phyloP scores from a whole-genome alignment of 2,329 filamentous ascomycete genomes.

The Fonsecaea nubica region DNA sequence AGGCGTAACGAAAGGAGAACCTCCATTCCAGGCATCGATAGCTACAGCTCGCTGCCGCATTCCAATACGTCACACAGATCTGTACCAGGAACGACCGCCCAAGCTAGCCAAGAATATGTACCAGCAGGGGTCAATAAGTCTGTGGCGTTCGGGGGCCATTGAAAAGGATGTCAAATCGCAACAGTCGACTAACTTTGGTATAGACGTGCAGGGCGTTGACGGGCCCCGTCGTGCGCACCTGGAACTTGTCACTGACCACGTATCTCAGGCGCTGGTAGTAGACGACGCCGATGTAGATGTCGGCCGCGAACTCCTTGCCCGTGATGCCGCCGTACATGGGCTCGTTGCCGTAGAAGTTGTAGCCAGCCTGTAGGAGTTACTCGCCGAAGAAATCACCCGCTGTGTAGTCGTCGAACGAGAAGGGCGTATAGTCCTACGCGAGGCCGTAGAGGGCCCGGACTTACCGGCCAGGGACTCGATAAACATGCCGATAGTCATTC shows the following conservation, averaged over 20 bases:
- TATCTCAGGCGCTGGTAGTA: slow-evolving; percentile 98
- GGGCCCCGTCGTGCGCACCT: slow-evolving; percentile 93
- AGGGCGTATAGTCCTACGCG: slow-evolving; percentile 95
- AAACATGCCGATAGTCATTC: slow-evolving; percentile 99
- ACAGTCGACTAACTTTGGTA: too few species aligned
- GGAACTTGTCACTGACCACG: slow-evolving; percentile 99
- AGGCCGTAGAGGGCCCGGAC: slow-evolving; percentile 91
- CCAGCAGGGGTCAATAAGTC: too few species aligned
- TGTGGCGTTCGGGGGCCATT: too few species aligned
- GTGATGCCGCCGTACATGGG: slow-evolving; percentile 98
- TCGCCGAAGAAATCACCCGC: slow-evolving; percentile 95
- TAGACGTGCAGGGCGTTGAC: slow-evolving; percentile 80
- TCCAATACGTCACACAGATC: too few species aligned
- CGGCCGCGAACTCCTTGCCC: slow-evolving; percentile 87
- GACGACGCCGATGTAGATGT: slow-evolving; percentile 95
- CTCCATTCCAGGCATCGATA: too few species aligned
- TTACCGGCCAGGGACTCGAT: slow-evolving; percentile 96
- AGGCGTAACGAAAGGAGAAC: too few species aligned
- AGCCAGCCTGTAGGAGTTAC: slow-evolving; percentile 91
- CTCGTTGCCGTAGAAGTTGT: slow-evolving; percentile 98
- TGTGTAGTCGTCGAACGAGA: slow-evolving; percentile 88
- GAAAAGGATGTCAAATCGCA: too few species aligned
- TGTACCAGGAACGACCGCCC: too few species aligned
- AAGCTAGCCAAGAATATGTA: too few species aligned
- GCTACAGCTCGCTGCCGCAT: too few species aligned